Evolutionary conservation across 208 protist genomes (phyloP), one percentile per base, ranked within the genome.

Genomic region (Crithidia fasciculata): DNA sequence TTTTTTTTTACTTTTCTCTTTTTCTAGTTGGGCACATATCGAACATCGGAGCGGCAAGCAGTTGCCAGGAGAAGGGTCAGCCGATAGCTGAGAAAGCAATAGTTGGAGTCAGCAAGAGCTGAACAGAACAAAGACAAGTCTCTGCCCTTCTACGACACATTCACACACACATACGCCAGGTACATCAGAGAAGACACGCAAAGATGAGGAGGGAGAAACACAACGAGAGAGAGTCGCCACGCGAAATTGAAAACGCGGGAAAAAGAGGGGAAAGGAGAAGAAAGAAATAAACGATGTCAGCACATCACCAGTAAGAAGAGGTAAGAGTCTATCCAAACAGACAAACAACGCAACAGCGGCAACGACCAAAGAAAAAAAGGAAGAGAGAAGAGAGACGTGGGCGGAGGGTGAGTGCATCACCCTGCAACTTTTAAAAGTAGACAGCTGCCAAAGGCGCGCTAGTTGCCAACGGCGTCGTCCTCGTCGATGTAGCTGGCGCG

Each of bases 401-500:
- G 28, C 28, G 28, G 28, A 28, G 28, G 28, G 28, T 28, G 28
- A 28, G 1, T 2, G 28, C 28, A 28, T 28, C 28, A 28, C 28
- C 28, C 28, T 28, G 28, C 28, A 28, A 28, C 28, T 28, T 28
- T 28, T 28, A 28, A 28, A 28, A 28, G 28, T 28, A 28, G 28
- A 28, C 28, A 28, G 28, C 28, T 28, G 28, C 28, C 28, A 28
- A 28, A 28, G 28, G 28, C 28, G 1, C 28, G 28, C 1, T 28
- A 28, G 28, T 69, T 59, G 63, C 39, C 58, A 50, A 19, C 36
- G 28, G 62, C n/a, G 16, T 59, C 63, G n/a, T 70, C 65, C 8
- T 87, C 82, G 50, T 87, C 82, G 43, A 81, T 60, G 28, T 74
- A 55, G 40, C 57, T 76, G 6, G 63, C 64, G 49, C 81, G 67